Conservation (phyloP, 2,329 filamentous ascomycete genomes). For the Sphaerulina musiva region DNA sequence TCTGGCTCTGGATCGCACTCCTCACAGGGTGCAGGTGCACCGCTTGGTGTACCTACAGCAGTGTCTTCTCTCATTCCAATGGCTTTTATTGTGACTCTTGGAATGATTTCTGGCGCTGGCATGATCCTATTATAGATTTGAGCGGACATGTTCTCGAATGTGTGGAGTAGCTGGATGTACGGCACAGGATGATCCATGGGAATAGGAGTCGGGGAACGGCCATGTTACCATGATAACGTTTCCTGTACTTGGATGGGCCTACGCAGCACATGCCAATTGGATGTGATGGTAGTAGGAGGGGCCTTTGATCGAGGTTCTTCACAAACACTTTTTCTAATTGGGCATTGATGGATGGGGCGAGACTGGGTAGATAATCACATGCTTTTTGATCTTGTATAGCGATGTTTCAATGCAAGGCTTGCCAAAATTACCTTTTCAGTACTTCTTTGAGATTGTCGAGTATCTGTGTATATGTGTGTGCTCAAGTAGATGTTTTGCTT, state of each 20-base stretch:
- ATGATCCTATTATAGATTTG: constrained; percentile 31
- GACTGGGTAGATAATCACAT: too few relatives aligned
- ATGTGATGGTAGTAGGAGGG: background rate
- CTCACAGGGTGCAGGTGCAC: constrained; percentile 22
- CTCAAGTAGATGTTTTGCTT: too few relatives aligned
- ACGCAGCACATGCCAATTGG: background rate
- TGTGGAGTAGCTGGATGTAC: background rate
- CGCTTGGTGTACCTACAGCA: constrained; percentile 17
- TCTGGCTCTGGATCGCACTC: constrained; percentile 16
- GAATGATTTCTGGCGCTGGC: constrained; percentile 27
- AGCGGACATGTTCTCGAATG: background rate
- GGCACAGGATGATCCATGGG: background rate
- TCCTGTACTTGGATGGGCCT: background rate
- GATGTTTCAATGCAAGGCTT: too few relatives aligned
- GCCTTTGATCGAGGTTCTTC: background rate
- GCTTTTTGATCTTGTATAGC: too few relatives aligned
- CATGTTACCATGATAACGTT: background rate
- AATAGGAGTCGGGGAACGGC: background rate
- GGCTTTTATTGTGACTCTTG: constrained; percentile 24
- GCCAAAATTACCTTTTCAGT: too few relatives aligned
- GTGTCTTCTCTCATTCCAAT: constrained; percentile 24
- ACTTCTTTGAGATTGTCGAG: too few relatives aligned
- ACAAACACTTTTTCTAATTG: background rate
- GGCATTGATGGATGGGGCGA: too few relatives aligned
- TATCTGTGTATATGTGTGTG: too few relatives aligned